Evolutionary conservation across 2,329 filamentous ascomycete genomes (phyloP), one percentile per base, ranked within the genome.

Genomic region (Hypoxylon sp.): DNA sequence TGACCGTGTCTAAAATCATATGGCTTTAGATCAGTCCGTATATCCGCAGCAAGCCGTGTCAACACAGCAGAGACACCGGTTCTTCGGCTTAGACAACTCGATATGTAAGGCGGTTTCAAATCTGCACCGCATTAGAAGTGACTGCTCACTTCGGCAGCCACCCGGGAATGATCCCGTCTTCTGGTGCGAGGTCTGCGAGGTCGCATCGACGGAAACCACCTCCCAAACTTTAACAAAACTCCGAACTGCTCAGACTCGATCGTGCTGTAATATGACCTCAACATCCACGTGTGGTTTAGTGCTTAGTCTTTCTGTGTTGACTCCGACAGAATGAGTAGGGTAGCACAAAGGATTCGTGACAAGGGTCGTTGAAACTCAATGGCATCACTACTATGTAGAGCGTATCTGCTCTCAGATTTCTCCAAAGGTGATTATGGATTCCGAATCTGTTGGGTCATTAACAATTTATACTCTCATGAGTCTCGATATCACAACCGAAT

Each of bases 201-300:
- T 59, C 56, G 32, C 63, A 64, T 61, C 19, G 23, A 66, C 59
- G 67, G 60, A 59, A 69, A 69, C 29, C 50, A 69, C 67, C 57
- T 64, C 60, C 65, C 58, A 59, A 43, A 55, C 47, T 59, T 50
- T 51, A 65, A 63, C 52, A 67, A 61, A 64, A 55, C 59, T 53
- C 67, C 67, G 67, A 56, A 32, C 30, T 48, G 29, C 27, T 52
- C 41, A 46, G 45, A 21, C 50, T 32, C 21, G 41, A 29, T 34
- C 27, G 16, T 30, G 41, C 8, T 39, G 23, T 53, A 27, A n/a
- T 45, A 54, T 53, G 25, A 46, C 23, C 50, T 54, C 30, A 41
- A 47, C 27, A 43, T 41, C n/a, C 45, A 30, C 29, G 30, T 41
- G 39, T 25, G n/a, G 45, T 23, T n/a, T 50, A 50, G 45, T 50